Percentiles rank a stretch among this genome's conserved stretches.
Conservation (phyloP, 2,329 filamentous ascomycete species). For the Aspergillus ochraceus region DNA sequence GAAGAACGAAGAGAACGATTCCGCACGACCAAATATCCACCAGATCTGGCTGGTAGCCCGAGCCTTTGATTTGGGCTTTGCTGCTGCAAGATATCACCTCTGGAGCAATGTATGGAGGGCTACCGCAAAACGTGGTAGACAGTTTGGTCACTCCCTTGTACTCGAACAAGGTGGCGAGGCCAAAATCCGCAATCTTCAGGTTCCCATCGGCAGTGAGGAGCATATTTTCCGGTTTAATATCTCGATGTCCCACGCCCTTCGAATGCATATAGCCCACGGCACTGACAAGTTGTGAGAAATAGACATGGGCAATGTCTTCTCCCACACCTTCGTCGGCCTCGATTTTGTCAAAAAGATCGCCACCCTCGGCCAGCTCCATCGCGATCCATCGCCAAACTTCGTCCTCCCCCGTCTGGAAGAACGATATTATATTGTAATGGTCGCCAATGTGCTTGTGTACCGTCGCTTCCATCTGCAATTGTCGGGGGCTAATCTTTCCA, state of each 20-base stretch:
- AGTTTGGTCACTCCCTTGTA: constrained; percentile 80
- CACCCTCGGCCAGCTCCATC: constrained; percentile 94
- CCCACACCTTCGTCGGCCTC: constrained; percentile 95
- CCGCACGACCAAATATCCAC: constrained; percentile 97
- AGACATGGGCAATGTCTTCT: constrained; percentile 92
- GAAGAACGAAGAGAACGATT: constrained; percentile 92
- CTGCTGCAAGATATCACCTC: constrained; percentile 68
- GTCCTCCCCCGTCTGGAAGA: constrained; percentile 86
- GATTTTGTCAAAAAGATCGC: constrained; percentile 98
- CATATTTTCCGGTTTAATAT: constrained; percentile 94
- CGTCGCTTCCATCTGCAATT: constrained; percentile 87
- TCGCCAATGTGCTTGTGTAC: constrained; percentile 85
- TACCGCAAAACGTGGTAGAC: constrained; percentile 88
- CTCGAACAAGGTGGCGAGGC: constrained; percentile 89
- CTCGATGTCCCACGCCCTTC: constrained; percentile 89
- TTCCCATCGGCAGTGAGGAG: constrained; percentile 80
- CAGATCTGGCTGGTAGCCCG: constrained; percentile 64
- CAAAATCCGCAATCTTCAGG: constrained; percentile 95
- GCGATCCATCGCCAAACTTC: constrained; percentile 91
- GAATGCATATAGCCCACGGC: constrained; percentile 95
- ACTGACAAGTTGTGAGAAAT: constrained; percentile 87
- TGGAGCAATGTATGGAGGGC: constrained; percentile 94
- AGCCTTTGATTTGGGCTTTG: constrained; percentile 49
- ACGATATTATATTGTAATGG: constrained; percentile 92
- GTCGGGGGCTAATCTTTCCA: constrained; percentile 84